Conservation (phyloP, 495 filamentous ascomycete species). For the Aspergillus haitiensis region DNA sequence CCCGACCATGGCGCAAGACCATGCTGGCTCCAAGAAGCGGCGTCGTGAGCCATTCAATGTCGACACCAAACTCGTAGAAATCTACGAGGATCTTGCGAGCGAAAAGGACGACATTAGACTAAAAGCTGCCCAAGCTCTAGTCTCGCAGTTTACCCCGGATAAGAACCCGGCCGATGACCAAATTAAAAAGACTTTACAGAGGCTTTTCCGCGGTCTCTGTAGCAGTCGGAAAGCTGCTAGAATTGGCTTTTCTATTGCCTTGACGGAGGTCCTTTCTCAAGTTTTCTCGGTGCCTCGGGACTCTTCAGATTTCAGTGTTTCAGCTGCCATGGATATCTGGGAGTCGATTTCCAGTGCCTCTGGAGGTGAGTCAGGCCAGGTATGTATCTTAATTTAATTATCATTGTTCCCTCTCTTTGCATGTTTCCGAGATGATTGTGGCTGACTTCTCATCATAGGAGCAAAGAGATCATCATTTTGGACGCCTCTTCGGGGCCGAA, state of each 20-base stretch:
- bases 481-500: slow-evolving; percentile 81
- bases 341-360: slow-evolving; percentile 64
- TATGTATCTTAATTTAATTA: slow-evolving; percentile 20
- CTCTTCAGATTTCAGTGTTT: slow-evolving; percentile 41
- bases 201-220: slow-evolving; percentile 84
- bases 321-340: slow-evolving; percentile 62
- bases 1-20: slow-evolving; percentile 29
- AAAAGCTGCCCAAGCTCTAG: slow-evolving; percentile 47
- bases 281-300: slow-evolving; percentile 40
- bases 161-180: slow-evolving; percentile 43
- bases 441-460: slow-evolving; percentile 55
- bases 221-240: slow-evolving; percentile 88
- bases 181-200: slow-evolving; percentile 48
- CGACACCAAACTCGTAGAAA: slow-evolving; percentile 52
- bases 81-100: slow-evolving; percentile 57
- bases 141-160: slow-evolving; percentile 49
- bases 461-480: slow-evolving; percentile 79
- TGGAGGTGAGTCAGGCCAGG: slow-evolving; percentile 65
- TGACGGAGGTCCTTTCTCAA: slow-evolving; percentile 76
- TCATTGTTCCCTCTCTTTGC: neutral
- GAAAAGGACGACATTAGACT: slow-evolving; percentile 53
- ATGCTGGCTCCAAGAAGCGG: slow-evolving; percentile 43
- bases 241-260: slow-evolving; percentile 84
- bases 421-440: neutral
- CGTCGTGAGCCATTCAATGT: slow-evolving; percentile 47